phyloP scores from a whole-genome alignment of 495 filamentous ascomycete genomes.

The Aspergillus egyptiacus region DNA sequence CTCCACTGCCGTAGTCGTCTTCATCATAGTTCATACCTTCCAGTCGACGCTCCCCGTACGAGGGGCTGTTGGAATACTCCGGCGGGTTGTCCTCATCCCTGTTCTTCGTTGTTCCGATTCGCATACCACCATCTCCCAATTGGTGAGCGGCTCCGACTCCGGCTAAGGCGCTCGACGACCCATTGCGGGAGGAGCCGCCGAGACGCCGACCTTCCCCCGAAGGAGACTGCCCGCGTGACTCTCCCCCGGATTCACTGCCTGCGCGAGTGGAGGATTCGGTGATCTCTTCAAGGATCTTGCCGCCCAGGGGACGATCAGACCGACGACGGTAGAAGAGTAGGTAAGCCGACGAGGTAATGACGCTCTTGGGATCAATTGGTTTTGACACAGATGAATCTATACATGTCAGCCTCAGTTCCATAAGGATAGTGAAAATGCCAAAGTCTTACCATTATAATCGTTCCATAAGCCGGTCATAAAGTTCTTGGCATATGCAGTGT shows the following conservation, averaged over 20 bases:
- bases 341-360: conserved; percentile 71
- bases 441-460: conserved; percentile 87
- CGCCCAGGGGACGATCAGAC: conserved; percentile 67
- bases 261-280: conserved; percentile 46
- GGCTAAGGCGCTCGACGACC: conserved; percentile 76
- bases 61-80: conserved; percentile 19
- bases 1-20: conserved; percentile 22
- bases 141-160: conserved; percentile 70
- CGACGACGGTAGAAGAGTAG: conserved; percentile 94
- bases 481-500: conserved; percentile 89
- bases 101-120: conserved; percentile 28
- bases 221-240: conserved; percentile 46
- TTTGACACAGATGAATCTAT: conserved; percentile 65
- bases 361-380: conserved; percentile 44
- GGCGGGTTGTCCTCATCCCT: conserved; percentile 25
- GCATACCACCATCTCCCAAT: conserved; percentile 57
- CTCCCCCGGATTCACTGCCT: conserved; percentile 40
- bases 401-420: conserved; percentile 15
- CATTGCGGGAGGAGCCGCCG: conserved; percentile 79
- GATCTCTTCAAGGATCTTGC: conserved; percentile 63
- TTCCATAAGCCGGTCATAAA: conserved; percentile 83
- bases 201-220: conserved; percentile 80
- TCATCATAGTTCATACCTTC: conserved; percentile 35
- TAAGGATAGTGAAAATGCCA: too few relatives aligned
- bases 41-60: conserved; percentile 21